Evolutionary conservation across 345 rosid species (phyloP), one percentile per base, ranked within the genome.

Genomic region (Physaria fendleri): DNA sequence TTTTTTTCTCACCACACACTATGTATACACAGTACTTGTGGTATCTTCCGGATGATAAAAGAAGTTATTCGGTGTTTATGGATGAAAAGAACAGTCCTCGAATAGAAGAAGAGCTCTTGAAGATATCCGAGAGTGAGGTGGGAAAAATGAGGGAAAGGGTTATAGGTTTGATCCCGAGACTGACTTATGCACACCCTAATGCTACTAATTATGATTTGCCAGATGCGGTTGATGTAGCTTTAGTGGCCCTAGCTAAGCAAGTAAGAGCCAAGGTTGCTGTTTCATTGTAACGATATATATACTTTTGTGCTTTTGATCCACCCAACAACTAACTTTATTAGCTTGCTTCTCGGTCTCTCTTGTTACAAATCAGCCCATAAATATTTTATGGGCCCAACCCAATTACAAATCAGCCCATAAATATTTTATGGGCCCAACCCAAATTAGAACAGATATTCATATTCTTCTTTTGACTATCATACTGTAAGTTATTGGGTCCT

Each of bases 311-410:
- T 13, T n/a, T n/a, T n/a, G n/a, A n/a, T n/a, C n/a, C n/a, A n/a
- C n/a, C n/a, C n/a, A 15, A 30, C 43, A 60, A 30, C 63, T 23
- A 3, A 85, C 95, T 81, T 84, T 77, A 27, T 76, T 77, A 10
- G 84, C 62, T 43, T 76, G 78, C 64, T 68, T 65, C 76, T 88
- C 95, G 30, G 85, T 82, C 37, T 88, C 81, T 27, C 46, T 73
- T 4, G 92, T 85, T 25, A 94, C 88, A 21, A 22, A 22, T 2
- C 4, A 22, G 24, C 4, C 24, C 24, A 22, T 22, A 4, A 22
- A 2, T 22, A 22, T 22, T 22, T 22, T 22, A 22, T 22, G 24
- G 24, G 24, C 24, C 24, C 4, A 22, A 22, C 2, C 24, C 24
- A 2, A 22, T 2, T 22, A 22, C 4, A 22, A 46, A 47, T 14